Conservation (phyloP, 1,284 basidiomycete species). For the Sanghuangporus weigelae region DNA sequence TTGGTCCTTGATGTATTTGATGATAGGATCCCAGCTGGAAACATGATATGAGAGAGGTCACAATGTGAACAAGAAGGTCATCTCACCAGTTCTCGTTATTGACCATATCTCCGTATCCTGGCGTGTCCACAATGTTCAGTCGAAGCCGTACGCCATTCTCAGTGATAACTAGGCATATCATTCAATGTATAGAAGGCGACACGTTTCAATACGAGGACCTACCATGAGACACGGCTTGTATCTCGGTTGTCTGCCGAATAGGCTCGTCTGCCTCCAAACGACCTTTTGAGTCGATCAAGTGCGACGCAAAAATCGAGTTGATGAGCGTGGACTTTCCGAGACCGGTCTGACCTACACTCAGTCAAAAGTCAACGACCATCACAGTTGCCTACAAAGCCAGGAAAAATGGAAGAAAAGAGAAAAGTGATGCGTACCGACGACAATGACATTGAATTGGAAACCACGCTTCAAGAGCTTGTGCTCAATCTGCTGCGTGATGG, state of each 20-base stretch:
- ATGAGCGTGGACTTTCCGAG: constrained; percentile 98
- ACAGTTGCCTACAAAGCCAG: not conserved
- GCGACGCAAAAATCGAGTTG: constrained; percentile 98
- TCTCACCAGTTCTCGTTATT: constrained; percentile 97
- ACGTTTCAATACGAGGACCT: constrained; percentile 27
- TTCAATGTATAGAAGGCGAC: not conserved
- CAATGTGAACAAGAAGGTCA: not conserved
- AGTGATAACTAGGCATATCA: constrained; percentile 66
- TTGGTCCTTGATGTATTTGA: constrained; percentile 99
- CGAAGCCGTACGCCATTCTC: constrained; percentile 95
- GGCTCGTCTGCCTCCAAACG: constrained; percentile 84
- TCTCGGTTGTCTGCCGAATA: constrained; percentile 93
- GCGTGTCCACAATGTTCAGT: constrained; percentile 98
- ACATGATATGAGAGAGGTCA: not conserved
- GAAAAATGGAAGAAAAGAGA: constrained; percentile 1
- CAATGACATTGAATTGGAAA: constrained; percentile 98
- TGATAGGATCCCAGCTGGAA: constrained; percentile 92
- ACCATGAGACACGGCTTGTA: constrained; percentile 94
- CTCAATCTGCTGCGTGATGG: constrained; percentile 97
- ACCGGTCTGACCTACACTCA: constrained; percentile 81
- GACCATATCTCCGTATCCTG: constrained; percentile 97
- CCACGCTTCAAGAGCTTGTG: constrained; percentile 98
- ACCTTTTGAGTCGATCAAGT: constrained; percentile 97
- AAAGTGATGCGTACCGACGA: constrained; percentile 68
- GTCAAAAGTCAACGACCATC: not conserved